A percentile compares a stretch with the other conserved stretches of the same genome.
phyloP scores from a whole-genome alignment of 257 asterid species.

The Nyctanthes arbortristis region DNA sequence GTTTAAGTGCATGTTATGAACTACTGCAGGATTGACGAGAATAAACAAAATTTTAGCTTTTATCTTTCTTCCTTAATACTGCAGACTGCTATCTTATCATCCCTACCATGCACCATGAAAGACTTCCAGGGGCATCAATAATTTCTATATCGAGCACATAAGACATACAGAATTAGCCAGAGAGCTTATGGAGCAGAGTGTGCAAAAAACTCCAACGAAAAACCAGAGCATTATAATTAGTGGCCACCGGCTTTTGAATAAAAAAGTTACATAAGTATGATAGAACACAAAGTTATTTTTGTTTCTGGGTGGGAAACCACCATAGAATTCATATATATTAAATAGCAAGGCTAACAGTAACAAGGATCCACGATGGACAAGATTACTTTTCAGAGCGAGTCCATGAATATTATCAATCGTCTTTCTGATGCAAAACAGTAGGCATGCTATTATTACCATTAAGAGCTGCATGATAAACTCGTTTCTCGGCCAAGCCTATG shows the following conservation, averaged over 20 bases:
- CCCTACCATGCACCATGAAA: background rate
- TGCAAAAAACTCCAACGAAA: conserved; percentile 15
- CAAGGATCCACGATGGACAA: conserved; percentile 38
- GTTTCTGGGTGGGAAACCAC: conserved; percentile 32
- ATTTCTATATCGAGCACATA: background rate
- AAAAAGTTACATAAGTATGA: conserved; percentile 35
- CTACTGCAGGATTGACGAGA: background rate
- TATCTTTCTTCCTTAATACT: background rate
- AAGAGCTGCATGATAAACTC: conserved; percentile 87
- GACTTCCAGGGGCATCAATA: conserved; percentile 8
- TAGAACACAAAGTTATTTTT: conserved; percentile 19
- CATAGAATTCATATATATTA: conserved; percentile 29
- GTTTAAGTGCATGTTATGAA: background rate
- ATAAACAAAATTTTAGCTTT: background rate
- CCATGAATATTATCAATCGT: conserved; percentile 65
- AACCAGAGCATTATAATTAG: conserved; percentile 26
- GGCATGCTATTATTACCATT: conserved; percentile 84
- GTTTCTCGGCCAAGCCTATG: conserved; percentile 91
- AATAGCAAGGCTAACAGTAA: conserved; percentile 20
- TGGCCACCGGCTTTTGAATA: conserved; percentile 24
- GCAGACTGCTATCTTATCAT: background rate
- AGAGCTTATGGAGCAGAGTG: conserved; percentile 3
- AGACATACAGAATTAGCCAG: background rate
- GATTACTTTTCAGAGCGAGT: conserved; percentile 43
- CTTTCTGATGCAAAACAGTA: conserved; percentile 90